phyloP scores from a whole-genome alignment of 1,139 yeast genomes.

The Geotrichum restrictum region DNA sequence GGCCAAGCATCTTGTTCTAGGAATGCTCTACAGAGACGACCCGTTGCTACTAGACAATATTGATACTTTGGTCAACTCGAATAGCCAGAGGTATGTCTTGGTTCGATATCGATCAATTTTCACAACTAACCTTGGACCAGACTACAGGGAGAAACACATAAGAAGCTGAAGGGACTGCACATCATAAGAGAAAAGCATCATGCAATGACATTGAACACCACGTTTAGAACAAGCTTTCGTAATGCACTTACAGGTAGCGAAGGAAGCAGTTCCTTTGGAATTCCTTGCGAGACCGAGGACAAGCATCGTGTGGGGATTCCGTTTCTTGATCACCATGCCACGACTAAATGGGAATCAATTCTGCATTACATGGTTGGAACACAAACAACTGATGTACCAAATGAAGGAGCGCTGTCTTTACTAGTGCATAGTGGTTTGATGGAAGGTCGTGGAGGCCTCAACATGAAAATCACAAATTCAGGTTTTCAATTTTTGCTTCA shows the following conservation, averaged over 20 bases:
- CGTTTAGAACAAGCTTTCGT: conserved; percentile 69
- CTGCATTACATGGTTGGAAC: conserved; percentile 98
- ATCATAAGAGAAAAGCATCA: conserved; percentile 62
- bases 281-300: conserved; percentile 48
- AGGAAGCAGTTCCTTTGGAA: conserved; percentile 52
- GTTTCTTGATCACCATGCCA: conserved; percentile 75
- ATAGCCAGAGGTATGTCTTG: conserved; percentile 27
- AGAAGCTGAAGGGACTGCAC: conserved; percentile 72
- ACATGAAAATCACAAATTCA: conserved; percentile 71
- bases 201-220: conserved; percentile 59
- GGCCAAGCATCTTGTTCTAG: conserved; percentile 84
- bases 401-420: conserved; percentile 39
- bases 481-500: conserved; percentile 93
- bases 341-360: conserved; percentile 89
- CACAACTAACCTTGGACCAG: no score
- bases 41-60: conserved; percentile 65
- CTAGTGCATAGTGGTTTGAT: conserved; percentile 71
- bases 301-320: conserved; percentile 56
- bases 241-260: conserved; percentile 76
- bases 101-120: background rate
- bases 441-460: conserved; percentile 52
- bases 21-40: conserved; percentile 76
- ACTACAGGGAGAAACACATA: conserved; percentile 71
- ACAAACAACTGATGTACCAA: conserved; percentile 49
- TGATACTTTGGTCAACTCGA: conserved; percentile 68